A percentile compares a stretch with the other conserved stretches of the same genome.
Evolutionary conservation across 1,284 basidiomycete genomes (phyloP).

Genomic region (Leccinum subspadiceum): DNA sequence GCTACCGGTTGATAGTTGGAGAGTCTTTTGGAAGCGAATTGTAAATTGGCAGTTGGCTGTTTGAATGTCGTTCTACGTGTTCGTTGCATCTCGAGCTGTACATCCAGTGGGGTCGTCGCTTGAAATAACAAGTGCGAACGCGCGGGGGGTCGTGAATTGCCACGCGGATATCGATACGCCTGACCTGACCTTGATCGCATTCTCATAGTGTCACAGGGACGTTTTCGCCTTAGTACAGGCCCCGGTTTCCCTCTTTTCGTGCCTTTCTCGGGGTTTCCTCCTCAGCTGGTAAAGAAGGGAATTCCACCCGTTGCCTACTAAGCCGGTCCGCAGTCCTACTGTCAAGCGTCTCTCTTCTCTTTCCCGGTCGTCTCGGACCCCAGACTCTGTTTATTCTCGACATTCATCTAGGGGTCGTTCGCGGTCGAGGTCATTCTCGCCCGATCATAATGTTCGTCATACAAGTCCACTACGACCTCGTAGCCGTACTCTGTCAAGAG

Average conservation of each 20-base stretch:
- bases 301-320: slow-evolving; percentile 36
- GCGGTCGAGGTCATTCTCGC: slow-evolving; percentile 55
- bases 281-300: slow-evolving; percentile 54
- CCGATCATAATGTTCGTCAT: slow-evolving; percentile 53
- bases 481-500: slow-evolving; percentile 38
- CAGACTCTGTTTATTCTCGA: slow-evolving; percentile 61
- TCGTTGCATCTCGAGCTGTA: too few species aligned
- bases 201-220: too few species aligned
- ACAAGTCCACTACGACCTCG: slow-evolving; percentile 40
- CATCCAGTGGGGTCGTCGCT: too few species aligned
- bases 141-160: too few species aligned
- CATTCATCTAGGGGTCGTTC: slow-evolving; percentile 66
- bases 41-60: not conserved
- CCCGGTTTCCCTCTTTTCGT: not conserved
- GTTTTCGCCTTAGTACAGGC: too few species aligned
- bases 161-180: too few species aligned
- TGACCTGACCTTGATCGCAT: too few species aligned
- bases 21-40: not conserved
- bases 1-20: too few species aligned
- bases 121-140: too few species aligned
- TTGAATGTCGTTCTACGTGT: too few species aligned
- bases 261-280: slow-evolving; percentile 2
- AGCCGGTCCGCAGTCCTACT: slow-evolving; percentile 30
- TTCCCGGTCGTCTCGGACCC: slow-evolving; percentile 60
- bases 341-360: slow-evolving; percentile 38